Base-by-base conservation (phyloP, 805 yeast genomes). In the Tetrapisispora namnaoensis region DNA sequence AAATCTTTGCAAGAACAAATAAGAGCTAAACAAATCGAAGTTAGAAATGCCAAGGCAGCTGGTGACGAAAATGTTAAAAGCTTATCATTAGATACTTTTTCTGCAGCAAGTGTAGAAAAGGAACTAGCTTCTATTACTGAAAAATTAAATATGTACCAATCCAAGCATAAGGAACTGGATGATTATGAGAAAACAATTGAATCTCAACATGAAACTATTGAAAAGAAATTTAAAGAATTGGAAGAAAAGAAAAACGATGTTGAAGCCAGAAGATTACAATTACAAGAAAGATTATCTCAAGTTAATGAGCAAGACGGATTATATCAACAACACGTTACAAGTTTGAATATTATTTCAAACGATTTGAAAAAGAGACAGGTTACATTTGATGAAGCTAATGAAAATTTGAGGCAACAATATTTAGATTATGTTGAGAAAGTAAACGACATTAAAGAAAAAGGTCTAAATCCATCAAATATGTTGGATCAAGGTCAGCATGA, bases 51-150 rank as follows among this genome's bases (percentile, higher is more conserved):
- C 32, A 72, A 73, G 48, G 83, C 84, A 46, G 70, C 84, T 55
- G 72, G 75, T 20, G 75, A 82, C 41, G 86, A 87, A 38, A 78
- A 78, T 56, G 72, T 78, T 48, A 81, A 83, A 39, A 96, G 89
- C 62, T 73, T 83, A 44, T 82, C 78, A 38, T 79, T 84, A 4
- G 69, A 77, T n/a, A 74, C 84, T 54, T 66, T 76, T 20, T 77
- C 76, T 43, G 70, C 72, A 20, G 61, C 66, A 18, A 70, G 69
- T 32, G 59, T 77, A n/a, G 70, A 70, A 54, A 66, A 63, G 22
- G 77, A 75, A 52, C 68, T 74, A 34, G 60, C 54, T 5, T 63
- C 65, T n/a, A 46, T 66, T 27, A 64, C 55, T 6, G 67, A 64
- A 41, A 60, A 63, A 41, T 49, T 66, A 37, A 44, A 47, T 2